phyloP scores from a whole-genome alignment of 805 yeast genomes.

The Saccharomycopsis malanga region DNA sequence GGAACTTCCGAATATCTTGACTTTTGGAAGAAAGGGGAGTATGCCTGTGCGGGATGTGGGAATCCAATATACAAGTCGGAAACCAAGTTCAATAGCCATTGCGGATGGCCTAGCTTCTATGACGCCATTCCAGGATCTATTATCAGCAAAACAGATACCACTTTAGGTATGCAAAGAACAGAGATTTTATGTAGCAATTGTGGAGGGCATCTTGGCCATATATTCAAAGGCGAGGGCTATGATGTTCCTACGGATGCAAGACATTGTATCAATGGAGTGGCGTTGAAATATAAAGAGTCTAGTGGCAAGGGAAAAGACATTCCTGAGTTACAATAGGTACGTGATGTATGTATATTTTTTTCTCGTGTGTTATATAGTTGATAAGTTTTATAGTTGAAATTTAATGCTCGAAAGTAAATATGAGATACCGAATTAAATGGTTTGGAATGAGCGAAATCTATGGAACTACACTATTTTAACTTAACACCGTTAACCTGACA shows the following conservation, averaged over 20 bases:
- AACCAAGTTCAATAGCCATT: slow-evolving; percentile 81
- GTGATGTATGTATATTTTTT: no score
- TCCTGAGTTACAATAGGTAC: background rate
- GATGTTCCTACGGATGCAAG: slow-evolving; percentile 80
- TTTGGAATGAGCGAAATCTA: no score
- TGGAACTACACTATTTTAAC: no score
- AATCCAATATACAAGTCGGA: slow-evolving; percentile 71
- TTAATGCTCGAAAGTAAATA: no score
- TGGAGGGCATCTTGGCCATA: slow-evolving; percentile 94
- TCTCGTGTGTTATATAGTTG: no score
- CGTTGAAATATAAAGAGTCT: slow-evolving; percentile 55
- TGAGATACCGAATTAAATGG: no score
- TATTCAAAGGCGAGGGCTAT: slow-evolving; percentile 91
- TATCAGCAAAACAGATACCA: slow-evolving; percentile 47
- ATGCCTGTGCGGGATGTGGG: slow-evolving; percentile 81
- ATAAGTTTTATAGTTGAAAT: no score
- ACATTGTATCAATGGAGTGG: slow-evolving; percentile 89
- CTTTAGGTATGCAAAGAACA: slow-evolving; percentile 73
- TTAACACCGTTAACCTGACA: no score
- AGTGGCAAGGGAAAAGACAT: background rate
- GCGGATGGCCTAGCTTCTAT: slow-evolving; percentile 99
- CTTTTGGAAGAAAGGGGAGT: slow-evolving; percentile 51
- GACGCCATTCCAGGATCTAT: slow-evolving; percentile 82
- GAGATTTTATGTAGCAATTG: slow-evolving; percentile 87
- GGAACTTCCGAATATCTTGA: slow-evolving; percentile 36